Evolutionary conservation across 2,329 filamentous ascomycete species (phyloP).

Genomic region (Beauveria sp.): DNA sequence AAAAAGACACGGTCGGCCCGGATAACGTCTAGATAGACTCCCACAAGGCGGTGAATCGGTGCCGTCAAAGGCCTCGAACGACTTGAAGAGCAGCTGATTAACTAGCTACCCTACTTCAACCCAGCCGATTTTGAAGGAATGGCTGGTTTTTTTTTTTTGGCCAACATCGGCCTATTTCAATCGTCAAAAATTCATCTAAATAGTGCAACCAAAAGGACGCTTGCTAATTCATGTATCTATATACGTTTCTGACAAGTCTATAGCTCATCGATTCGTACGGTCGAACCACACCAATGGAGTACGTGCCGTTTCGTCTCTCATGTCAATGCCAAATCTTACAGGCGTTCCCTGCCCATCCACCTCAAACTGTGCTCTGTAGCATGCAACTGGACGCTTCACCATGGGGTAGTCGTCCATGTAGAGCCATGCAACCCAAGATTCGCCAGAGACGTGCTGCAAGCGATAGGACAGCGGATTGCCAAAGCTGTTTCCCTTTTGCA

Average conservation of each 20-base stretch:
- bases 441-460: slow-evolving; percentile 16
- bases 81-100: background rate
- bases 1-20: slow-evolving; percentile 35
- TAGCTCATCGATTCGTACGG: background rate
- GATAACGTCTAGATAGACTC: slow-evolving; percentile 15
- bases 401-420: slow-evolving; percentile 15
- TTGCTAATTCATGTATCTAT: no score
- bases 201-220: no score
- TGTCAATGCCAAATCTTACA: slow-evolving; percentile 1
- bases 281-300: slow-evolving; percentile 7
- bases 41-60: background rate
- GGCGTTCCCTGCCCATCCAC: background rate
- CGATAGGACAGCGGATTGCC: slow-evolving; percentile 15
- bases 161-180: background rate
- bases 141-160: background rate
- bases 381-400: slow-evolving; percentile 12
- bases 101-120: background rate
- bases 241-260: background rate
- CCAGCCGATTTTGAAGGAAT: background rate
- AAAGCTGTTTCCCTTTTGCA: slow-evolving; percentile 14
- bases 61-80: background rate
- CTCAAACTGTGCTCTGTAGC: slow-evolving; percentile 12
- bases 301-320: slow-evolving; percentile 3
- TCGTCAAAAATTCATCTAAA: background rate
- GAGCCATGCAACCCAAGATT: slow-evolving; percentile 17